These are phyloP conservation scores for Pterula multifida DNA, from an alignment of 1,284 basidiomycete genomes.

Conservation along the genomic window DNA sequence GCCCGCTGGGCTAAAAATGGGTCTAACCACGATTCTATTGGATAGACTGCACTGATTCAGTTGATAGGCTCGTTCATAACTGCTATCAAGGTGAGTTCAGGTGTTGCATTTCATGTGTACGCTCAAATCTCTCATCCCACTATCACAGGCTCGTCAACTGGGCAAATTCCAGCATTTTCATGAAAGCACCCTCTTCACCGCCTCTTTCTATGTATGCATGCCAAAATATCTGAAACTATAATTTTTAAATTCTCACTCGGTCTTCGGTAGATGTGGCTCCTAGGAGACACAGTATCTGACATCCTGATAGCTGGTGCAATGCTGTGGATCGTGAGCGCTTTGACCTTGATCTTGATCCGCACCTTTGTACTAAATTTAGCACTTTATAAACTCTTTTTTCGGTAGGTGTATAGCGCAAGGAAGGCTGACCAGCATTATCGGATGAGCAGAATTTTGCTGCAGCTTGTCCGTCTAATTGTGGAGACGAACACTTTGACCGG, in stretches of 20 bases:
- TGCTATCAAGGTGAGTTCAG: neutral
- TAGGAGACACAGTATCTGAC: neutral
- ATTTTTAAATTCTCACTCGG: too few species aligned
- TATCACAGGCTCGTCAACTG: neutral
- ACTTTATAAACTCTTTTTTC: neutral
- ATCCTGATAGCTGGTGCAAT: neutral
- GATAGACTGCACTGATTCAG: neutral
- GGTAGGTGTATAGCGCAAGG: neutral
- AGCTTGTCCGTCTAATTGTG: neutral
- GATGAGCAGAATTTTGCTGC: neutral
- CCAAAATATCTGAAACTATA: too few species aligned
- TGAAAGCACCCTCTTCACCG: neutral
- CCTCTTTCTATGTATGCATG: neutral
- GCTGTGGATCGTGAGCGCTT: conserved; percentile 1
- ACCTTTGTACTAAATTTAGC: too few species aligned
- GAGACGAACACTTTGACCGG: neutral
- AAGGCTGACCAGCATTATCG: neutral
- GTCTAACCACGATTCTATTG: too few species aligned
- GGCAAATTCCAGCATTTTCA: neutral
- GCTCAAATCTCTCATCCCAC: too few species aligned
- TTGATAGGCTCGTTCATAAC: neutral
- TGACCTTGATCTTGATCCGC: too few species aligned
- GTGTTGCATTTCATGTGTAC: neutral
- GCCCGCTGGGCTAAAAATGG: too few species aligned
- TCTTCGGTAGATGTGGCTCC: conserved; percentile 1